Conservation (phyloP, 1,284 basidiomycete species). For the Vanrija sp. region DNA sequence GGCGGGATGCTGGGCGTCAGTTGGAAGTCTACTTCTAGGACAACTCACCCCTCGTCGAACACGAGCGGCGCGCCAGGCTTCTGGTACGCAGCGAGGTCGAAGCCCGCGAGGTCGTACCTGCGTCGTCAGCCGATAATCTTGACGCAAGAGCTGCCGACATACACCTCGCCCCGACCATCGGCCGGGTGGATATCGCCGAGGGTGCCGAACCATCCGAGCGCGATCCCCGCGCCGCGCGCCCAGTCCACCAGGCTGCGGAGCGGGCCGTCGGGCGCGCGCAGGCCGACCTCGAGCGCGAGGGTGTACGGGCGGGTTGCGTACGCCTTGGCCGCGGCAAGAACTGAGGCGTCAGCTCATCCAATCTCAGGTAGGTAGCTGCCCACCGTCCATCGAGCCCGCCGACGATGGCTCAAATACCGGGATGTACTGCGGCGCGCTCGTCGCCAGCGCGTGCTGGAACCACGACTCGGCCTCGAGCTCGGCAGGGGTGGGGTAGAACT, state of each 20-base stretch:
- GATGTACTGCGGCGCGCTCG: background rate
- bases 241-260: background rate
- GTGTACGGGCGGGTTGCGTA: background rate
- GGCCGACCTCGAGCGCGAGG: background rate
- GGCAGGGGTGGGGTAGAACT: background rate
- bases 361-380: too few species aligned
- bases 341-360: background rate
- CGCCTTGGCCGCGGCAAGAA: background rate
- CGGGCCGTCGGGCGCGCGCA: background rate
- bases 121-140: too few species aligned
- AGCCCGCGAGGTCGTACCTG: too few species aligned
- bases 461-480: slow-evolving; percentile 2
- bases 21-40: too few species aligned
- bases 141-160: too few species aligned
- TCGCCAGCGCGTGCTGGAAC: background rate
- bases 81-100: too few species aligned
- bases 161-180: too few species aligned
- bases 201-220: background rate
- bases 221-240: background rate
- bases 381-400: background rate
- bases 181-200: slow-evolving; percentile 1
- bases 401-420: background rate
- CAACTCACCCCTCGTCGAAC: too few species aligned
- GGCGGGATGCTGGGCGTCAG: too few species aligned
- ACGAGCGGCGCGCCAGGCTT: too few species aligned